Evolutionary conservation across 306 rosid genomes (phyloP), one percentile per base, ranked within the genome.

Genomic region (Glycine latifolia): DNA sequence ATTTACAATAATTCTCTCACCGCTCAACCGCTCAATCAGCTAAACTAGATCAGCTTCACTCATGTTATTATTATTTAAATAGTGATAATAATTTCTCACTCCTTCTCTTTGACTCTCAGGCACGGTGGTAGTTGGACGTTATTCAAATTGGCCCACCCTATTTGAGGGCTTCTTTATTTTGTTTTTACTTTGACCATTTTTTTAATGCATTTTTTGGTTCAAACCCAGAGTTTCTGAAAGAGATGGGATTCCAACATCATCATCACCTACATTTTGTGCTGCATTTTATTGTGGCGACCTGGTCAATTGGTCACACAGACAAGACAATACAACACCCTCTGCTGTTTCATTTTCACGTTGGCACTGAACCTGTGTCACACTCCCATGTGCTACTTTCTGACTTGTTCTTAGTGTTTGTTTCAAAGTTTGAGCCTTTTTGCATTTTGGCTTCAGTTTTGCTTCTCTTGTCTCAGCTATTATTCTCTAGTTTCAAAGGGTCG

Each of bases 251-350:
- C 79, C 31, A 3, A 55, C 80, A 54, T 73, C 82, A 68, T 12
- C 71, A 0, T 44, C 15, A 67, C 49, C 83, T 9, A 43, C 33
- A 53, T 73, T 59, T 58, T 43, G 54, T 61, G 31, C 86, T 31
- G 20, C 84, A 33, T 71, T 84, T 70, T 59, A 66, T 73, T 65
- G 70, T 73, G 79, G 65, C 62, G 86, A 86, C 89, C 73, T 77
- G 84, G 90, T 26, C 31, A 26, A 26, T 26, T 26, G 31, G 31
- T 91, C 92, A 75, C 79, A 79, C 26, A 41, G 60, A 71, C 46
- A 77, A 33, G 44, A 62, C 31, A 26, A 26, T 1, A 26, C 68
- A 17, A 78, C 6, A n/a, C 13, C 1, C 72, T 67, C 1, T 67
- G 26, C 9, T 52, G 41, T 50, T 84, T 84, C 61, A 41, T 71